Evolutionary conservation across 176 grass and related monocot species (phyloP).

Genomic region (Oryza rufipogon): DNA sequence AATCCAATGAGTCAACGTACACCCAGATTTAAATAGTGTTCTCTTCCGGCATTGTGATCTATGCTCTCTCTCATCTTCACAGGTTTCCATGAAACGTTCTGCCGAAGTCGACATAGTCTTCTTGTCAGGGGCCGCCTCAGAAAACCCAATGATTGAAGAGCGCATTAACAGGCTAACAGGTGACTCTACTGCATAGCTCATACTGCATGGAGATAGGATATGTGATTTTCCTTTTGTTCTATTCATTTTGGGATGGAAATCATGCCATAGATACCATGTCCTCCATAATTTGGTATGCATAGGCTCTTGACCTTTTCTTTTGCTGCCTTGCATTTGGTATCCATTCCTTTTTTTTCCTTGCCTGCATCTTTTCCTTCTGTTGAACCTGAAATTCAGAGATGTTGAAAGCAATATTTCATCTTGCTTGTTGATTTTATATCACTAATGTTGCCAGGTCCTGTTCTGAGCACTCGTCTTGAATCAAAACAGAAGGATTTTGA

Average conservation of each 20-base stretch:
- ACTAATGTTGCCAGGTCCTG: conserved; percentile 60
- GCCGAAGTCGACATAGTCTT: conserved; percentile 84
- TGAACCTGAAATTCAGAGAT: conserved; percentile 35
- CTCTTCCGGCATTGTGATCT: conserved; percentile 31
- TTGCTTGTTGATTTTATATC: conserved; percentile 1
- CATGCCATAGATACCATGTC: neutral
- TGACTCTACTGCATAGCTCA: conserved; percentile 44
- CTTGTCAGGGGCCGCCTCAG: conserved; percentile 63
- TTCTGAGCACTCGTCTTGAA: conserved; percentile 58
- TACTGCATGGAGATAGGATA: neutral
- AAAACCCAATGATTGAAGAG: conserved; percentile 56
- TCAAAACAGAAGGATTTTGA: conserved; percentile 77
- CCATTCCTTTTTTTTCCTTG: neutral
- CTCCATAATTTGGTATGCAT: conserved; percentile 15
- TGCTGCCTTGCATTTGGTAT: conserved; percentile 15
- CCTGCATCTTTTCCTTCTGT: conserved; percentile 28
- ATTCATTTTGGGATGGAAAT: conserved; percentile 1
- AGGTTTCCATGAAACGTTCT: conserved; percentile 70
- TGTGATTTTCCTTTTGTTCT: conserved; percentile 5
- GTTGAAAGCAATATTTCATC: conserved; percentile 12
- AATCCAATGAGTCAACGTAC: neutral
- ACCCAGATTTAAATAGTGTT: neutral
- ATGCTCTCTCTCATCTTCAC: conserved; percentile 35
- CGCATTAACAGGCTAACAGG: conserved; percentile 74
- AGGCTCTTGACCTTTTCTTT: conserved; percentile 13